phyloP scores from a whole-genome alignment of 192 early-diverging fungal species.

The Podila verticillata region DNA sequence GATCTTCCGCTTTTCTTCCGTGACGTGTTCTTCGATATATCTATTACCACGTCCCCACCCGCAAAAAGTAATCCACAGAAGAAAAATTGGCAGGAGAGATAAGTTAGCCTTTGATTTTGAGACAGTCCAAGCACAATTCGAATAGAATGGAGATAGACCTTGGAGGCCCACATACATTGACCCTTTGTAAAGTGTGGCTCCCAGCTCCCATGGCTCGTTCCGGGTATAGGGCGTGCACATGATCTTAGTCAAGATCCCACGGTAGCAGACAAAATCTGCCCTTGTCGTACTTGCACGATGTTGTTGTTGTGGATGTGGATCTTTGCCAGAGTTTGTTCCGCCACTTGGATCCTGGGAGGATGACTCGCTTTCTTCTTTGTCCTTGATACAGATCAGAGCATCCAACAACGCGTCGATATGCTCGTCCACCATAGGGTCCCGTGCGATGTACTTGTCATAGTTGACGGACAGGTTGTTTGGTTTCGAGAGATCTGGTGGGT shows the following conservation, averaged over 20 bases:
- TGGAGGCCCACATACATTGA: slow-evolving; percentile 12
- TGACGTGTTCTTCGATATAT: slow-evolving; percentile 83
- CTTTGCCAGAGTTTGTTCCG: slow-evolving; percentile 35
- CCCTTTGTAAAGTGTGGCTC: slow-evolving; percentile 76
- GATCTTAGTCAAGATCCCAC: slow-evolving; percentile 92
- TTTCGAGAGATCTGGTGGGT: slow-evolving; percentile 53
- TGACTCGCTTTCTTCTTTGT: slow-evolving; percentile 14
- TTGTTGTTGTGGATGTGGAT: neutral
- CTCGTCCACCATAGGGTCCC: slow-evolving; percentile 69
- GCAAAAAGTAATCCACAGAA: too few species aligned
- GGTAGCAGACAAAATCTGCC: slow-evolving; percentile 67
- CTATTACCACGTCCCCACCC: slow-evolving; percentile 65
- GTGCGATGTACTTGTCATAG: slow-evolving; percentile 72
- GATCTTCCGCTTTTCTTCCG: slow-evolving; percentile 45
- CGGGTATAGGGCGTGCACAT: slow-evolving; percentile 79
- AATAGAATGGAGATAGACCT: too few species aligned
- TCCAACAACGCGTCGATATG: slow-evolving; percentile 85
- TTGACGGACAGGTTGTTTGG: slow-evolving; percentile 69
- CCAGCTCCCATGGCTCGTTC: slow-evolving; percentile 85
- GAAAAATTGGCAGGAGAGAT: too few species aligned
- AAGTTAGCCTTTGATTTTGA: neutral
- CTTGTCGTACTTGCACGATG: slow-evolving; percentile 11
- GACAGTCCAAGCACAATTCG: neutral
- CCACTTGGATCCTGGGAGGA: slow-evolving; percentile 14
- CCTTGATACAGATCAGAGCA: slow-evolving; percentile 59